Evolutionary conservation across 768 basidiomycete species (phyloP), one percentile per base, ranked within the genome.

Genomic region (Dendrothele bispora): DNA sequence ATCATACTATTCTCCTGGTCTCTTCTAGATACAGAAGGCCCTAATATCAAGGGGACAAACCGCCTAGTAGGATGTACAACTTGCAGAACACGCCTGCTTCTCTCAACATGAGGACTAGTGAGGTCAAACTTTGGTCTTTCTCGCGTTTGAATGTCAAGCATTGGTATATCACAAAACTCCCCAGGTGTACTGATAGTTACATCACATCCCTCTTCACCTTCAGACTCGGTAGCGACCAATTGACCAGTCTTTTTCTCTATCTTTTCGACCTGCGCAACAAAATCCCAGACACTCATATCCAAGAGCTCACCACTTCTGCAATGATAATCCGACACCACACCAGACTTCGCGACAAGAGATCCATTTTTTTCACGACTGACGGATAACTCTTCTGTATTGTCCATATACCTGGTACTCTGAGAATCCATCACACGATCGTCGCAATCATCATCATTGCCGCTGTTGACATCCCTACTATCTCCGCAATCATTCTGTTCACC

Each of bases 241-340:
- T 32, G 11, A 10, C 10, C 10, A 10, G 10, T 17, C 30, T 32
- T 17, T 10, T 32, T 17, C 30, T 7, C 5, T 11, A 41, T 25
- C n/a, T 49, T 49, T n/a, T 29, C 21, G 27, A 42, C 24, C 6
- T 35, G 20, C 10, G 47, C n/a, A 18, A 30, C 34, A 29, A 40
- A 49, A 5, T 49, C 47, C 47, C 47, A 49, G 15, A 49, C 5
- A 29, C 30, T 40, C 4, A 49, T 6, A 22, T 49, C 28, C 12
- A 3, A 14, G 7, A 49, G 25, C 5, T 12, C 14, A 3, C 6
- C 11, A 3, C 40, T 26, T 20, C 39, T 18, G 10, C 21, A 4
- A 15, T 25, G 15, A 24, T 49, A 49, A 18, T 49, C 47, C 12
- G 41, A n/a, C 17, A 42, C 47, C 8, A 42, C 40, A 41, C 11